phyloP scores from a whole-genome alignment of 306 rosid genomes.

The Vigna trinervia region DNA sequence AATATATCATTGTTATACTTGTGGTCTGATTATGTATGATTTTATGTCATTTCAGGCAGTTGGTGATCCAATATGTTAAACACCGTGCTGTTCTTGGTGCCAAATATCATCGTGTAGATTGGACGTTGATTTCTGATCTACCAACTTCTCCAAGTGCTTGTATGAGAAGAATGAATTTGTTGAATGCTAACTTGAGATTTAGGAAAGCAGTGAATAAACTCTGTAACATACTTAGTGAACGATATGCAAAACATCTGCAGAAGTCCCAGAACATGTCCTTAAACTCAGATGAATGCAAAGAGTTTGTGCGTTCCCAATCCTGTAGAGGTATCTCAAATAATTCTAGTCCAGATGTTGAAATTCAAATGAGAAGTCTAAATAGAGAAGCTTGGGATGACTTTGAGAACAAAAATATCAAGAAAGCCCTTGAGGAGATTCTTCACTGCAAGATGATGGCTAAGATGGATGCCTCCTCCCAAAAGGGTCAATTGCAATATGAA shows the following conservation, averaged over 20 bases:
- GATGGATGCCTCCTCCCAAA: too few species aligned
- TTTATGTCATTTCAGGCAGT: conserved; percentile 63
- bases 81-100: conserved; percentile 82
- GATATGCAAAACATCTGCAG: conserved; percentile 68
- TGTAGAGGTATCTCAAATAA: neutral
- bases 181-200: conserved; percentile 61
- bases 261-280: conserved; percentile 52
- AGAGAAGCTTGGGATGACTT: conserved; percentile 88
- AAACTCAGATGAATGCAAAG: conserved; percentile 56
- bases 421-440: too few species aligned
- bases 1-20: conserved; percentile 21
- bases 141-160: conserved; percentile 79
- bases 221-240: conserved; percentile 77
- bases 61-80: conserved; percentile 85
- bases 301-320: conserved; percentile 49
- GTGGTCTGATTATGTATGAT: conserved; percentile 39
- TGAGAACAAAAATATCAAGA: conserved; percentile 62
- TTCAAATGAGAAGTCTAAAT: conserved; percentile 47
- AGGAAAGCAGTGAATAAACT: conserved; percentile 82
- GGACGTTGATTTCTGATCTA: conserved; percentile 75
- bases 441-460: conserved; percentile 26
- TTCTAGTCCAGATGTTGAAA: conserved; percentile 29
- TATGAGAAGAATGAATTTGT: conserved; percentile 71
- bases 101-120: conserved; percentile 70
- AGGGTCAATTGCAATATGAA: too few species aligned